phyloP scores from a whole-genome alignment of 768 basidiomycete species.

The Leucosporidium creatinivorum region DNA sequence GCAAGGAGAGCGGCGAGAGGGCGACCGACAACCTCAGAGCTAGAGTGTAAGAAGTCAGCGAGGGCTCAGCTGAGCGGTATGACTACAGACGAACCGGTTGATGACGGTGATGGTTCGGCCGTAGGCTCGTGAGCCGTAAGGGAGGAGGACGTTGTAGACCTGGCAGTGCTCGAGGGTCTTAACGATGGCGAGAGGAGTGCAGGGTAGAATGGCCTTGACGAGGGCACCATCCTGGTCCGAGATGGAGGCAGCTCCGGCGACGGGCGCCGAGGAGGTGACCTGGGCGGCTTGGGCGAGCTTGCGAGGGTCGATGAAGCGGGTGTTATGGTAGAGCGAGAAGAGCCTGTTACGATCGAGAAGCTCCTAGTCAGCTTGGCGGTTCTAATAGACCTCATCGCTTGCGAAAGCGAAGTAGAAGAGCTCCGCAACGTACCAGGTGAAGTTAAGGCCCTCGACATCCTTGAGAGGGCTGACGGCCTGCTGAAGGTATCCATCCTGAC shows the following conservation, averaged over 20 bases:
- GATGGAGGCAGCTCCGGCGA: constrained; percentile 35
- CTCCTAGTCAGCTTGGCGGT: constrained; percentile 57
- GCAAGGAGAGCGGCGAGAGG: constrained; percentile 91
- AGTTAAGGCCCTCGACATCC: constrained; percentile 94
- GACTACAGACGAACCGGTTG: constrained; percentile 59
- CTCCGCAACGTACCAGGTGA: constrained; percentile 60
- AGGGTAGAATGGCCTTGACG: constrained; percentile 94
- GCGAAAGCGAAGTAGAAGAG: constrained; percentile 63
- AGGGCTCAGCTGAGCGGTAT: not conserved
- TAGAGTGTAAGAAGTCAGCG: constrained; percentile 35
- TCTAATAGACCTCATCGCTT: not conserved
- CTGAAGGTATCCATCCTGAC: constrained; percentile 90
- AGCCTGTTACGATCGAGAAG: constrained; percentile 16
- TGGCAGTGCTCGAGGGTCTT: constrained; percentile 85
- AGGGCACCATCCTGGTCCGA: constrained; percentile 43
- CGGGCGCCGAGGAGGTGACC: constrained; percentile 24
- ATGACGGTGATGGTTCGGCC: constrained; percentile 89
- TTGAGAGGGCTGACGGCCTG: constrained; percentile 94
- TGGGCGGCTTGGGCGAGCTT: constrained; percentile 51
- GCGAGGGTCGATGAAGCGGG: constrained; percentile 79
- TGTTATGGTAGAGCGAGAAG: constrained; percentile 50
- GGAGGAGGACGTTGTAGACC: constrained; percentile 85
- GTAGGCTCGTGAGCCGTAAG: constrained; percentile 90
- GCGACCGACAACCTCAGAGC: constrained; percentile 93
- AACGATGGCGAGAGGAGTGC: constrained; percentile 93